Evolutionary conservation across 768 basidiomycete species (phyloP), one percentile per base, ranked within the genome.

Genomic region (Boletus rex-veris): DNA sequence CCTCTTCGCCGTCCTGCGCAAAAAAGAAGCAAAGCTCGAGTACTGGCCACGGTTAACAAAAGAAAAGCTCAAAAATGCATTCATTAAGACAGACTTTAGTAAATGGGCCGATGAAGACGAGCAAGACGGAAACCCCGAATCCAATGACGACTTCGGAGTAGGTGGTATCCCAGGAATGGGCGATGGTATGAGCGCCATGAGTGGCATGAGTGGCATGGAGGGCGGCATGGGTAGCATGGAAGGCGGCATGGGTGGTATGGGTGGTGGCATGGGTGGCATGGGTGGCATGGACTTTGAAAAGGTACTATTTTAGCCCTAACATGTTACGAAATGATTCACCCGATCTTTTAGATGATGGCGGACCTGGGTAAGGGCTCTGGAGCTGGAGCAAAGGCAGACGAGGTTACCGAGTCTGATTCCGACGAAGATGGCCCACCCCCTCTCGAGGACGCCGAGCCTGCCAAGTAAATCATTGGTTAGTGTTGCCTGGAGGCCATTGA

Each of bases 41-140:
- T 98, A 81, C 73, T 98, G 96, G 96, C 90, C 92, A 24, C 82
- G 95, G 53, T 77, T 98, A 48, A 93, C 90, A 44, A 93, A 96
- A 72, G 89, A 90, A 55, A 95, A 93, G 72, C 66, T 81, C 55
- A 90, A 81, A 73, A 83, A 79, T 47, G 76, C 84, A 53, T 95
- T 83, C 74, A 75, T 98, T 72, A 98, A 97, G 80, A 97, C 93
- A 42, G 92, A 98, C 72, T 98, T 98, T 70, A 77, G 77, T 60
- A 96, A 90, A 75, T 98, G 94, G 94, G 88, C 89, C 39, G 95
- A 98, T 65, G 95, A 98, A 75, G 96, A 98, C 67, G 95, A 98
- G 69, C 96, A 98, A 74, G 88, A 90, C 38, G 88, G 78, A 47
- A 80, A 73, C 21, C 60, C 70, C 2, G 65, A 58, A 9, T 54